Conservation (phyloP, 2,329 filamentous ascomycete species). For the Nemania serpens region DNA sequence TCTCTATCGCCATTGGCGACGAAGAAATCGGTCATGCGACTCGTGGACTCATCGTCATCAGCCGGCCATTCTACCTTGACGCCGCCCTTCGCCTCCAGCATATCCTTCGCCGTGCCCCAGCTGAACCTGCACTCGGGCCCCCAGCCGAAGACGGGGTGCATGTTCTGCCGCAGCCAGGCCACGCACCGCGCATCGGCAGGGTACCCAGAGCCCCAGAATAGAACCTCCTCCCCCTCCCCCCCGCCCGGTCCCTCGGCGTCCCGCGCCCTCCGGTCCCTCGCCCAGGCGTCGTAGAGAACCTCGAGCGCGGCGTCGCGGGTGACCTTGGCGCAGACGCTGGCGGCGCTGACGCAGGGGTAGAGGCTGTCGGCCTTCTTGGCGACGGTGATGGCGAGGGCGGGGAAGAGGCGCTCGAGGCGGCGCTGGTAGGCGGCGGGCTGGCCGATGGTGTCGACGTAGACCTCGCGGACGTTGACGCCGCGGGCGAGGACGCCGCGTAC, state of each 20-base stretch:
- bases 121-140: constrained; percentile 90
- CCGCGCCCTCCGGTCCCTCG: constrained; percentile 33
- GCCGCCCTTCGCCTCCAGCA: constrained; percentile 78
- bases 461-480: constrained; percentile 82
- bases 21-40: constrained; percentile 79
- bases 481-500: constrained; percentile 76
- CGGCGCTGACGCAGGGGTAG: constrained; percentile 91
- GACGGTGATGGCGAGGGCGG: constrained; percentile 73
- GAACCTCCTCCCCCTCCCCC: constrained; percentile 46
- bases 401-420: constrained; percentile 83
- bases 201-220: constrained; percentile 88
- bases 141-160: constrained; percentile 96
- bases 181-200: constrained; percentile 84
- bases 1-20: constrained; percentile 45
- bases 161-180: constrained; percentile 79
- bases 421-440: constrained; percentile 81
- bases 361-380: constrained; percentile 91
- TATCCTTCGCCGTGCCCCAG: constrained; percentile 93
- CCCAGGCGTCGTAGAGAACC: constrained; percentile 67
- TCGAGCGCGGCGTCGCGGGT: constrained; percentile 90
- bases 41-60: constrained; percentile 70
- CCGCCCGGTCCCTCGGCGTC: constrained; percentile 17
- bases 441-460: constrained; percentile 95
- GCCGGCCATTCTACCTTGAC: constrained; percentile 83
- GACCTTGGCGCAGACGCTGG: constrained; percentile 94